phyloP scores from a whole-genome alignment of 257 asterid species.

The Buddleja alternifolia region DNA sequence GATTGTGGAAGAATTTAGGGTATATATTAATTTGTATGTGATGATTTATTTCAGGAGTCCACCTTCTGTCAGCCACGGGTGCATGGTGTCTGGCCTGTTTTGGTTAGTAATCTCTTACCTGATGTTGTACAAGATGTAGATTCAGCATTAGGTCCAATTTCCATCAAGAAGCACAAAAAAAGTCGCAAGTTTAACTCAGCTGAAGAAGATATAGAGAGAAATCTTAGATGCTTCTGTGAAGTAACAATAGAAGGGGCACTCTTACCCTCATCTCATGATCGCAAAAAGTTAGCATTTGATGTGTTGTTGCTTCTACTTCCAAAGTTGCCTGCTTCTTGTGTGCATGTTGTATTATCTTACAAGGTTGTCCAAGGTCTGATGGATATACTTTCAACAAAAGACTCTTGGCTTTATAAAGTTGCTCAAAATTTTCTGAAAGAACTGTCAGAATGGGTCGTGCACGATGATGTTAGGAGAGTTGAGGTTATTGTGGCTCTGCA shows the following conservation, averaged over 20 bases:
- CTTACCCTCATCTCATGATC: constrained; percentile 87
- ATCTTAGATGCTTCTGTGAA: constrained; percentile 68
- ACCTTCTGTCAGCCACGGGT: constrained; percentile 92
- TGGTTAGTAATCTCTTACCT: constrained; percentile 72
- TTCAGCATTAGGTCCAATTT: constrained; percentile 44
- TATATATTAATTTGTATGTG: constrained; percentile 26
- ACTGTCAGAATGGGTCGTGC: constrained; percentile 72
- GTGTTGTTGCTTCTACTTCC: constrained; percentile 73
- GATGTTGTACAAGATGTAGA: constrained; percentile 65
- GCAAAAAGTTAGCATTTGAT: constrained; percentile 86
- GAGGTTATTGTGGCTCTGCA: constrained; percentile 89
- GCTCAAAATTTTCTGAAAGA: constrained; percentile 78
- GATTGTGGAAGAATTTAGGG: constrained; percentile 11
- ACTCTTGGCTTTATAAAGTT: constrained; percentile 90
- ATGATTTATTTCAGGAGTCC: constrained; percentile 69
- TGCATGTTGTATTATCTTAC: constrained; percentile 59
- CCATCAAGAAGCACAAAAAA: constrained; percentile 77
- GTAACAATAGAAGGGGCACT: constrained; percentile 83
- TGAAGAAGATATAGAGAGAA: constrained; percentile 74
- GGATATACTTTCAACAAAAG: constrained; percentile 82
- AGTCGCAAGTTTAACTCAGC: constrained; percentile 61
- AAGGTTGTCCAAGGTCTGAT: constrained; percentile 84
- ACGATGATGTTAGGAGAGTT: constrained; percentile 75
- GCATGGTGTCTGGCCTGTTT: constrained; percentile 81
- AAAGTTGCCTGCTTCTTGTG: constrained; percentile 69